Base-by-base conservation (phyloP, 192 early-diverging fungal species). In the Coemansia guatemalensis region DNA sequence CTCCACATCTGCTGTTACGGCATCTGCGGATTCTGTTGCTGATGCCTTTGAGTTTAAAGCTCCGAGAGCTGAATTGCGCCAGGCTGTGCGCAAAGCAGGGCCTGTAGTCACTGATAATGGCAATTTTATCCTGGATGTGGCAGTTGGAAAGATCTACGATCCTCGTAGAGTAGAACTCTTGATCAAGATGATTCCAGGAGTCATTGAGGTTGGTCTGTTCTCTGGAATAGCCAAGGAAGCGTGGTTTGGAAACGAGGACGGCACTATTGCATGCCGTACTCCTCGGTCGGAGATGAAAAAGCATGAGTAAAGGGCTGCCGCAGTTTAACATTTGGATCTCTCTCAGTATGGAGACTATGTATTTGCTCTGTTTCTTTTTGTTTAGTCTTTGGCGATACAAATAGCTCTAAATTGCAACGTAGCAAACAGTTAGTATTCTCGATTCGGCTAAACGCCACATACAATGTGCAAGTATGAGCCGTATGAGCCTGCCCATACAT, bases 71-170 rank as follows among this genome's bases (percentile, higher is more conserved):
- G 79, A 63, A n/a, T 69, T 98, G 27, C 86, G 95, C 26, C 93
- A 93, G 91, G 93, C 88, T 2, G 84, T 85, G 53, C 82, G 41
- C 25, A 97, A 97, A 74, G 95, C 95, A 0, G 95, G 95, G 5
- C 95, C 95, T 2, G 90, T 94, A 25, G 90, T 96, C 1, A 96
- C 93, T 11, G 95, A 97, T 68, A 94, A 94, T 63, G 93, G 94
- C 9, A 96, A 94, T 81, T 91, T 95, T 79, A 80, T 96, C 25
- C 81, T 98, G 39, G 94, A 98, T 80, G 91, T 88, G 4, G 74
- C 88, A 32, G 90, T 97, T 74, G 90, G 90, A 25, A 71, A 80
- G 12, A 94, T 96, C 64, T 62, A 81, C 11, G 82, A 88, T 30
- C 90, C 93, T 2, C 58, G 57, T 8, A 74, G 65, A 0, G 74